Base-by-base conservation (phyloP, 2,329 filamentous ascomycete species). In the Colletotrichum graminicola region DNA sequence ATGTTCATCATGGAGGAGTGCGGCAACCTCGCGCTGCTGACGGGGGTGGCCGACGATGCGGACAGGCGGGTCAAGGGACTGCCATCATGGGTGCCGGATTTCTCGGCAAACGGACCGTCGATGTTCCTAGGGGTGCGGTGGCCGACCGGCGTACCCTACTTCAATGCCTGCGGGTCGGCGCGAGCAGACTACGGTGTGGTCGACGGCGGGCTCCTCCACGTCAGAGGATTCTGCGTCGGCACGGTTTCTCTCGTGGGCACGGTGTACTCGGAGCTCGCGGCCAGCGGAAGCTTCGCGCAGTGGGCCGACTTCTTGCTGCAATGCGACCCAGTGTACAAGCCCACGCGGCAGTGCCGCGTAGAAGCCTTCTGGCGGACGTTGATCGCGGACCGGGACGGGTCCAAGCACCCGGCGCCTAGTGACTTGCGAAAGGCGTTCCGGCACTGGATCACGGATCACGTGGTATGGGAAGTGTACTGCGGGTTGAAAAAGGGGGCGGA, bases 351-450 rank as follows among this genome's bases (percentile, higher is more conserved):
- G 39, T 75, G 75, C 64, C 74, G 76, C 14, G 74, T 77, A 34
- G 76, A 78, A 29, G 76, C 75, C 29, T 76, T 78, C 65, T 78
- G 75, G 74, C 74, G 76, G 18, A 76, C 76, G 2, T 73, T 78
- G 57, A 75, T 77, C 54, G 74, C 74, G 65, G 76, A 77, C 54
- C 71, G 71, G 18, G 72, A 77, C 73, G 60, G 55, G 7, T 34
- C 47, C 18, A 45, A 21, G 7, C 57, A 65, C 49, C 68, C 68
- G 2, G 72, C 72, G 12, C 60, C 67, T 0, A 4, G 12, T 4
- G 39, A 54, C 29, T 11, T 70, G 21, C 62, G 29, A 32, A 70
- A 23, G n/a, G 67, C 62, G 16, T 67, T 70, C 41, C 41, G 66
- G 12, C 63, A 66, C 26, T 70, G 67, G 67, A 56, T 70, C 6